Evolutionary conservation across 257 asterid species (phyloP).

Genomic region (Ajuga chamaepitys): DNA sequence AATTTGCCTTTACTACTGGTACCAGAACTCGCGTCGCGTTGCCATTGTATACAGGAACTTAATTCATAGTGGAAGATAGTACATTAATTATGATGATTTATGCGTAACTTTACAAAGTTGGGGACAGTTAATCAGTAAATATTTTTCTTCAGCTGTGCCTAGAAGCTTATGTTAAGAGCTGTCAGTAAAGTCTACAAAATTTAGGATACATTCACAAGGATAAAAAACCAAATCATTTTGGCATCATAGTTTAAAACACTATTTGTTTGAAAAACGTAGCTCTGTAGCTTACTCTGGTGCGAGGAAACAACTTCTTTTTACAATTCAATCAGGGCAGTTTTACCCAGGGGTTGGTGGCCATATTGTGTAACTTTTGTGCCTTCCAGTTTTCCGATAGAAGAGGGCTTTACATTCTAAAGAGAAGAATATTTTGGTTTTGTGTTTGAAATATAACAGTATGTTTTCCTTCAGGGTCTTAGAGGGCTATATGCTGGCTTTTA

Average conservation of each 20-base stretch:
- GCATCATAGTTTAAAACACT: neutral
- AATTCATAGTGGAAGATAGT: too few species aligned
- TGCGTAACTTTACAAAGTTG: too few species aligned
- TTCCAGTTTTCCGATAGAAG: constrained; percentile 8
- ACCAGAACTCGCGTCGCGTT: too few species aligned
- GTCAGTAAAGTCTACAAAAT: neutral
- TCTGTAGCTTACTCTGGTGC: neutral
- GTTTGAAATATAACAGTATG: neutral
- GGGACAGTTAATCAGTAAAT: too few species aligned
- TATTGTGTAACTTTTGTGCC: neutral
- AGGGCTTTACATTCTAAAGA: neutral
- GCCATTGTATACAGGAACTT: too few species aligned
- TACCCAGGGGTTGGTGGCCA: neutral
- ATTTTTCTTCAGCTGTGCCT: neutral
- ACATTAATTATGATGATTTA: too few species aligned
- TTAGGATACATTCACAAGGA: neutral
- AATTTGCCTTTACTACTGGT: too few species aligned
- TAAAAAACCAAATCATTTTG: neutral
- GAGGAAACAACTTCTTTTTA: neutral
- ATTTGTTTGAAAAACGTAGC: neutral
- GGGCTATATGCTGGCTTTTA: constrained; percentile 92
- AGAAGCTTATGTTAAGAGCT: neutral
- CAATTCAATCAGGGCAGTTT: neutral
- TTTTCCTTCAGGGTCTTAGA: constrained; percentile 68
- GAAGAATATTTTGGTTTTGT: neutral